Conservation (phyloP, 805 yeast genomes). For the Zygosaccharomyces pseudorouxii region DNA sequence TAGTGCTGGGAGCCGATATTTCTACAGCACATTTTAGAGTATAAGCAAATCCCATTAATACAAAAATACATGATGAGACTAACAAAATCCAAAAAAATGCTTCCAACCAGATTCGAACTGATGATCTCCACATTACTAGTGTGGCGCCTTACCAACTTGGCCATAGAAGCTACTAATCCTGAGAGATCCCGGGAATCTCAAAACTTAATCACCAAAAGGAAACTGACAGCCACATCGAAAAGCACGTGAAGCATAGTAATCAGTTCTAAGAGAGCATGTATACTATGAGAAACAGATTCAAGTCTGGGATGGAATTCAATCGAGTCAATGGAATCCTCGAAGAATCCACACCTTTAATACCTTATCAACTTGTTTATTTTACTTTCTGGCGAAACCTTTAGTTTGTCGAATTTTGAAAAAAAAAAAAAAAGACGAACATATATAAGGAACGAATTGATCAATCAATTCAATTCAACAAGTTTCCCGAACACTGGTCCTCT, state of each 20-base stretch:
- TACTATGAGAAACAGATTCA: no score
- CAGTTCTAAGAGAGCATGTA: no score
- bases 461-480: neutral
- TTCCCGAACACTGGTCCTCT: neutral
- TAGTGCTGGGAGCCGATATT: no score
- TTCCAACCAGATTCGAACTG: slow-evolving; percentile 73
- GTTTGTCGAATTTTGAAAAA: neutral
- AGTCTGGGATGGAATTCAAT: no score
- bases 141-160: slow-evolving; percentile 83
- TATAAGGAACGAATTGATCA: slow-evolving; percentile 1
- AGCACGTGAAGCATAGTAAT: no score
- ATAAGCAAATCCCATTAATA: no score
- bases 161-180: slow-evolving; percentile 43
- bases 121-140: slow-evolving; percentile 86
- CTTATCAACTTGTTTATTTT: neutral
- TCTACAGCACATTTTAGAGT: no score
- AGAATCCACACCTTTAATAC: neutral
- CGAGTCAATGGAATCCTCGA: neutral
- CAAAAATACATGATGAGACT: no score
- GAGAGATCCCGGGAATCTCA: neutral
- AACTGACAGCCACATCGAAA: neutral
- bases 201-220: neutral
- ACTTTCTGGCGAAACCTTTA: neutral
- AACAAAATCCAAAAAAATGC: slow-evolving; percentile 46
- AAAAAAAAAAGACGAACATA: neutral